Evolutionary conservation across 2,329 filamentous ascomycete species (phyloP), one percentile per base, ranked within the genome.

Genomic region (Aureobasidium sp.): DNA sequence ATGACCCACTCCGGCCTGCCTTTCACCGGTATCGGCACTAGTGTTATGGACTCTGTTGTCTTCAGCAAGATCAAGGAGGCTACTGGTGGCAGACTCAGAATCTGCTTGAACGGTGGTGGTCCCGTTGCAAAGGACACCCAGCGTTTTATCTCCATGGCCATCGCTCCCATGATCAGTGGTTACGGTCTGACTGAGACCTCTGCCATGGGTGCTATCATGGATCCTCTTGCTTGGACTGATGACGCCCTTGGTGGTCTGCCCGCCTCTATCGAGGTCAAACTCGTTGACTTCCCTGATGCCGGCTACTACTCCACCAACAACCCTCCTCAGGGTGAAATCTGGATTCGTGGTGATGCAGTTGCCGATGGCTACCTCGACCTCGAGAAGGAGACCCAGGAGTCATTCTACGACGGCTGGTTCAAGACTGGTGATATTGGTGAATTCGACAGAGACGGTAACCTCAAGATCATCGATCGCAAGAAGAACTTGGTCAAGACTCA

Each of bases 401-500:
- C 88, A 5, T 83, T 93, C 65, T 74, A 85, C 3, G 94, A 96
- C 69, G 91, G 91, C 54, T 97, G 94, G 94, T 97, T 97, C 83
- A 93, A 89, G 82, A 96, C 91, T 16, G 93, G 93, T 64, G 93
- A 97, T 70, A 94, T 97, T 73, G 93, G 93, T 69, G 90, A 97
- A 73, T 94, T 93, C 69, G 87, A 93, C 74, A 72, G 78, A 48
- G 81, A 87, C 64, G 93, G 93, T 47, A 89, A 96, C 73, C 77
- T 97, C 66, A 84, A 82, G 68, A 87, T 97, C 73, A 92, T 97
- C 71, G 93, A 97, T 75, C 90, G 93, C 68, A 92, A 96, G 85
- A 97, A 97, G 86, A 97, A 97, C 77, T 80, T 97, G 61, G 90
- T 97, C 75, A 97, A 97, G 86, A 92, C 94, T 65, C 84, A 90